Evolutionary conservation across 495 filamentous ascomycete genomes (phyloP).

Genomic region (Cudoniella acicularis): DNA sequence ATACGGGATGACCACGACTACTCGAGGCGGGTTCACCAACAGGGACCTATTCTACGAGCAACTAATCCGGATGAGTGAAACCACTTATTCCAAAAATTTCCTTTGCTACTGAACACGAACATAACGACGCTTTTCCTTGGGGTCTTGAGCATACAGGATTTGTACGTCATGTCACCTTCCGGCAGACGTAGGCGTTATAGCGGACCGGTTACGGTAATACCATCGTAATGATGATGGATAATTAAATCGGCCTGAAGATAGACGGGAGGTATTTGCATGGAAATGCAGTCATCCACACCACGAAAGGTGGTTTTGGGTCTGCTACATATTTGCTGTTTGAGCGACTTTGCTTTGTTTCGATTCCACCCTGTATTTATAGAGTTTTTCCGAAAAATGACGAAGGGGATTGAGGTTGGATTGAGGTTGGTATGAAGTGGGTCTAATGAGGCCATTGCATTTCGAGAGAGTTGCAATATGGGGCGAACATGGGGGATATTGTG

Average conservation of each 20-base stretch:
- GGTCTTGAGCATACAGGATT: neutral
- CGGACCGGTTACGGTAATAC: neutral
- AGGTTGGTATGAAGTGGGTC: neutral
- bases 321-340: neutral
- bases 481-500: too few relatives aligned
- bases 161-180: neutral
- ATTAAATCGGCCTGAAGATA: neutral
- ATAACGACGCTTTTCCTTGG: neutral
- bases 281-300: neutral
- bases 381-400: neutral
- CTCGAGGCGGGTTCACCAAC: slow-evolving; percentile 38
- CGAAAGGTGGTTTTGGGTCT: neutral
- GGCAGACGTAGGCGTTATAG: neutral
- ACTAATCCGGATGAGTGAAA: slow-evolving; percentile 49
- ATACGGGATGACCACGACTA: slow-evolving; percentile 56
- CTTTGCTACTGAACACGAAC: neutral
- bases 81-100: neutral
- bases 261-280: neutral
- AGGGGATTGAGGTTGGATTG: neutral
- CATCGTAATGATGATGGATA: neutral
- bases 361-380: neutral
- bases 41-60: slow-evolving; percentile 44
- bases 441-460: too few relatives aligned
- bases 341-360: neutral
- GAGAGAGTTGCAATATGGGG: too few relatives aligned